Percentiles rank a stretch among this genome's conserved stretches.
Evolutionary conservation across 129 eudicot genomes (phyloP).

Genomic region (Dittrichia graveolens): DNA sequence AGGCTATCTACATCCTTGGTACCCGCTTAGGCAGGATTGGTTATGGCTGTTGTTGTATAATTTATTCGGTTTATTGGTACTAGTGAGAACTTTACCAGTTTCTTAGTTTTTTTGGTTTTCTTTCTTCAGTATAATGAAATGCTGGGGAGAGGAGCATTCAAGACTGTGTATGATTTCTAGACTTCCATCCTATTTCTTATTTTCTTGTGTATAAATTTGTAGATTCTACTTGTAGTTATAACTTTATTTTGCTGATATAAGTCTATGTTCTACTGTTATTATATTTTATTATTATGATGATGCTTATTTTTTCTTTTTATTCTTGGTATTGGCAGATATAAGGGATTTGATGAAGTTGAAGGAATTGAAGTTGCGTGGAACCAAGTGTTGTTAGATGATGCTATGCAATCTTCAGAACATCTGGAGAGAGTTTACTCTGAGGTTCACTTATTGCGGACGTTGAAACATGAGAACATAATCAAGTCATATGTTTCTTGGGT

Average conservation of each 20-base stretch:
- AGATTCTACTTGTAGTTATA: neutral
- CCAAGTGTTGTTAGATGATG: conserved; percentile 41
- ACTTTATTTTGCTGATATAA: conserved; percentile 12
- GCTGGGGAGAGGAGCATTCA: conserved; percentile 49
- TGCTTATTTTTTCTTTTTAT: neutral
- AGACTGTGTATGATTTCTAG: conserved; percentile 48
- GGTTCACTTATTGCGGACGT: conserved; percentile 36
- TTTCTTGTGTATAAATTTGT: conserved; percentile 4
- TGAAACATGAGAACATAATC: conserved; percentile 52
- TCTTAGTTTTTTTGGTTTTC: conserved; percentile 35
- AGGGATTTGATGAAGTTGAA: conserved; percentile 54
- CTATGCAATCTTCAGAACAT: conserved; percentile 32
- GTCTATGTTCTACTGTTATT: neutral
- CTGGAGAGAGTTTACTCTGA: conserved; percentile 38
- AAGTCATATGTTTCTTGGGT: conserved; percentile 55
- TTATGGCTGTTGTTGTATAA: too few species aligned
- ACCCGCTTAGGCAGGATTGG: too few species aligned
- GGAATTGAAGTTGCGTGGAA: conserved; percentile 68
- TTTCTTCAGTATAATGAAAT: conserved; percentile 45
- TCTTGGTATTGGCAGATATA: conserved; percentile 29
- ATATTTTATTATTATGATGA: neutral
- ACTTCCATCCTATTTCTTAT: conserved; percentile 11
- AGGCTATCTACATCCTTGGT: too few species aligned
- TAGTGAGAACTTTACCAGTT: conserved; percentile 13
- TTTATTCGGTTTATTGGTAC: conserved; percentile 5